A percentile compares a stretch with the other conserved stretches of the same genome.
phyloP scores from a whole-genome alignment of 108 stramenopile genomes.

The Pinguiococcus pyrenoidosus region DNA sequence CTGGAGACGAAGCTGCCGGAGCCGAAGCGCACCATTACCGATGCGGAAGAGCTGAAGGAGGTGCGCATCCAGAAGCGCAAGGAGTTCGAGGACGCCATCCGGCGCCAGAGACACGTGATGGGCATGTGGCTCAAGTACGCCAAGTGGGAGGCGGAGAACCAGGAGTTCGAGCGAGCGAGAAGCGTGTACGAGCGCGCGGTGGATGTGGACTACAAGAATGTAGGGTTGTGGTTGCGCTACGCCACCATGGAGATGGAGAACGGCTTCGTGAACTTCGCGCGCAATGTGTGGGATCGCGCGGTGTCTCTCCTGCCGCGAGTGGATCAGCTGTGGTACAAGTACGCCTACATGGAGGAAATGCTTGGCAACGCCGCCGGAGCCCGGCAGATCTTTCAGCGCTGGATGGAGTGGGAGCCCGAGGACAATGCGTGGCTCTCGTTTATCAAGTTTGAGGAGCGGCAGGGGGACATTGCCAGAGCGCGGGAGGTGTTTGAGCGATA shows the following conservation, averaged over 20 bases:
- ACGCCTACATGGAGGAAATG: conserved; percentile 96
- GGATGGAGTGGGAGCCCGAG: conserved; percentile 99
- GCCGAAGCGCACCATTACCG: conserved; percentile 68
- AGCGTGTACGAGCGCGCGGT: conserved; percentile 90
- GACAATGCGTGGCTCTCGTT: conserved; percentile 88
- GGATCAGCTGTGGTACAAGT: conserved; percentile 98
- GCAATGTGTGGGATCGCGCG: conserved; percentile 94
- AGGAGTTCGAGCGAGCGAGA: conserved; percentile 89
- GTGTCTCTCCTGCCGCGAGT: conserved; percentile 79
- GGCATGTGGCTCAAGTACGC: conserved; percentile 97
- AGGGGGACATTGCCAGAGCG: conserved; percentile 42
- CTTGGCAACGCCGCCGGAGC: conserved; percentile 79
- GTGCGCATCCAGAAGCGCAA: conserved; percentile 56
- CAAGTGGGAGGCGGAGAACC: conserved; percentile 89
- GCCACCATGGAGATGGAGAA: conserved; percentile 95
- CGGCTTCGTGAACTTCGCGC: conserved; percentile 92
- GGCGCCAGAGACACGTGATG: conserved; percentile 80
- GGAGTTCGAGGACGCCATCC: conserved; percentile 74
- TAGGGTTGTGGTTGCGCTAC: conserved; percentile 78
- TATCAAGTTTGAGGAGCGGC: conserved; percentile 84
- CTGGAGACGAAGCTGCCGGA: conserved; percentile 28
- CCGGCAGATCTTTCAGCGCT: conserved; percentile 87
- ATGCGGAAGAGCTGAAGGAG: conserved; percentile 88
- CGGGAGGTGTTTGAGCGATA: conserved; percentile 49
- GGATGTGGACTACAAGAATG: conserved; percentile 75